Evolutionary conservation across 2,329 filamentous ascomycete genomes (phyloP).

Genomic region (Aspergillus neoniger): DNA sequence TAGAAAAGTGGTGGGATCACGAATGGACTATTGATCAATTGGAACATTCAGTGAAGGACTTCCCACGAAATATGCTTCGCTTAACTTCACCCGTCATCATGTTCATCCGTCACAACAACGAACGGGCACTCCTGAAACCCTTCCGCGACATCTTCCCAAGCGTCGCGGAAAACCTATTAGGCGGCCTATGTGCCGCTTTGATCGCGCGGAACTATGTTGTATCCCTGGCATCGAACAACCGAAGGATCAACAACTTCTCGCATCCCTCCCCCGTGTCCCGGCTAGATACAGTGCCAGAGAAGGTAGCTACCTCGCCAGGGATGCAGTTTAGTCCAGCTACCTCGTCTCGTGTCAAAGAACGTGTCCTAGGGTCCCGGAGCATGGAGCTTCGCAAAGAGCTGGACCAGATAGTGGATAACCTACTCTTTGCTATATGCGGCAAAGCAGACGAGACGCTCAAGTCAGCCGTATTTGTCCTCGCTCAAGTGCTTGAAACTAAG

Average conservation of each 20-base stretch:
- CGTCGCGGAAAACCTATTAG: constrained; percentile 36
- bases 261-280: constrained; percentile 24
- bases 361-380: constrained; percentile 32
- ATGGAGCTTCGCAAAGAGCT: constrained; percentile 34
- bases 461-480: constrained; percentile 40
- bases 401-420: constrained; percentile 39
- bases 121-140: constrained; percentile 36
- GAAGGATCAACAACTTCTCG: constrained; percentile 23
- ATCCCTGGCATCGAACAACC: constrained; percentile 31
- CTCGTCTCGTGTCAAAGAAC: constrained; percentile 31
- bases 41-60: constrained; percentile 40
- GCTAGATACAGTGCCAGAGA: constrained; percentile 36
- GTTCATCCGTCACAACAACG: constrained; percentile 40
- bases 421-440: constrained; percentile 40
- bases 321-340: constrained; percentile 32
- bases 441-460: constrained; percentile 39
- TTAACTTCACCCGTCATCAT: constrained; percentile 44
- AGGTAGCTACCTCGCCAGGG: constrained; percentile 35
- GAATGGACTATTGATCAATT: constrained; percentile 45
- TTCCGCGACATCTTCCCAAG: constrained; percentile 41
- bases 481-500: constrained; percentile 41
- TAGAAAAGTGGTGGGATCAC: constrained; percentile 40
- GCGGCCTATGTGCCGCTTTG: constrained; percentile 39
- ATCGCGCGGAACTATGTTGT: constrained; percentile 42
- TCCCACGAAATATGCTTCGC: constrained; percentile 37